Percentiles rank a stretch among this genome's conserved stretches.
phyloP scores from a whole-genome alignment of 164 flowering plant species.

The Macadamia integrifolia region DNA sequence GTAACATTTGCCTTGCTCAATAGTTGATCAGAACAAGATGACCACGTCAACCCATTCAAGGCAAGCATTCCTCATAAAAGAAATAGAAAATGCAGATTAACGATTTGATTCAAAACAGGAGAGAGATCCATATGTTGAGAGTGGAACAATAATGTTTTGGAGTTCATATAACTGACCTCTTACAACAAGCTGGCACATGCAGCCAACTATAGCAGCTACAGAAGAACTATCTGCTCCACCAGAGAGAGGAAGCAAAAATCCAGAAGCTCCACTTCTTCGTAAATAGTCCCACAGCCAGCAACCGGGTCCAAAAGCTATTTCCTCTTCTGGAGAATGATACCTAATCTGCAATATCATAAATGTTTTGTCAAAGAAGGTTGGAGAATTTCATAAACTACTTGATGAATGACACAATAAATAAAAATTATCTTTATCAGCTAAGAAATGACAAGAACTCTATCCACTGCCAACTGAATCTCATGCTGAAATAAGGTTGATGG shows the following conservation, averaged over 20 bases:
- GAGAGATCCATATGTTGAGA: not conserved
- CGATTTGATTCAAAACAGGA: not conserved
- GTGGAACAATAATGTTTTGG: not conserved
- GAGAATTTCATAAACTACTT: not conserved
- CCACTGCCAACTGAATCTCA: too few relatives aligned
- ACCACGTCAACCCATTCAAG: not conserved
- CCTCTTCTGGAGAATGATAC: slow-evolving; percentile 89
- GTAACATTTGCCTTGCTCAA: not conserved
- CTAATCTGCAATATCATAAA: slow-evolving; percentile 40
- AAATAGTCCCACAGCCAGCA: slow-evolving; percentile 99
- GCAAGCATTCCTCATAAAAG: not conserved
- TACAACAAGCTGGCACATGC: slow-evolving; percentile 98
- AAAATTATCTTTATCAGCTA: too few relatives aligned
- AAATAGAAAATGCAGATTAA: not conserved
- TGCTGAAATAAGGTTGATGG: too few relatives aligned
- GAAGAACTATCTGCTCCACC: slow-evolving; percentile 99
- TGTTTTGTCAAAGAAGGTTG: not conserved
- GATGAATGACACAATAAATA: too few relatives aligned
- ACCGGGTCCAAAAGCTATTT: slow-evolving; percentile 93
- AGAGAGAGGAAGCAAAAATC: slow-evolving; percentile 97
- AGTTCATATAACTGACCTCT: slow-evolving; percentile 41
- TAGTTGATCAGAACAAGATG: not conserved
- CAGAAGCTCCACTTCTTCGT: slow-evolving; percentile 97
- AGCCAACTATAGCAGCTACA: slow-evolving; percentile 96
- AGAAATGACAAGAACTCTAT: too few relatives aligned